Percentiles rank a stretch among this genome's conserved stretches.
phyloP scores from a whole-genome alignment of 202 grass and related monocot genomes.

The Hordeum pubiflorum region DNA sequence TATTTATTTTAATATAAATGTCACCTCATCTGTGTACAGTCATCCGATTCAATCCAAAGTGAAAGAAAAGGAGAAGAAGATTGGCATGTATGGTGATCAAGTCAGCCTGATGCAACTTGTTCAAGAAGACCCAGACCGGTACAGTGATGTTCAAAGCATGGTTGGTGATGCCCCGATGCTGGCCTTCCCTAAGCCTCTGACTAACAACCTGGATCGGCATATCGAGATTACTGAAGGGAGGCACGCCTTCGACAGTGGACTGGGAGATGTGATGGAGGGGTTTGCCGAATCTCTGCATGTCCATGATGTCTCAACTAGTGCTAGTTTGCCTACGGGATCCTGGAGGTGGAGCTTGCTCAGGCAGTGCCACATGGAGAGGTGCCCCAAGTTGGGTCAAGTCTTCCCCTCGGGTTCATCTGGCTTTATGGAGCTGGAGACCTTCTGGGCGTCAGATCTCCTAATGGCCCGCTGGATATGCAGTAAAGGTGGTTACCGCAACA shows the following conservation, averaged over 20 bases:
- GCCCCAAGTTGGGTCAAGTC: not conserved
- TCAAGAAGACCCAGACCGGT: too few species aligned
- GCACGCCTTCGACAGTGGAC: not conserved
- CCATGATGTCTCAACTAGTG: not conserved
- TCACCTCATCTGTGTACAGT: too few species aligned
- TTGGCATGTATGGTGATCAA: too few species aligned
- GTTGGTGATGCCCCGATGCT: not conserved
- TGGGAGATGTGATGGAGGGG: fast-evolving
- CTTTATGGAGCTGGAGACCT: fast-evolving
- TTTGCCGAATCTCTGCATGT: not conserved
- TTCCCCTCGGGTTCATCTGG: not conserved
- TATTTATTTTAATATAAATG: too few species aligned
- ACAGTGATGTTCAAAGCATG: not conserved
- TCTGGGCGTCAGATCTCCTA: not conserved
- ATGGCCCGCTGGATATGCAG: not conserved
- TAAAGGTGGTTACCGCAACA: fast-evolving
- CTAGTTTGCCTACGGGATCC: fast-evolving
- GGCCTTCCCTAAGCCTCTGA: not conserved
- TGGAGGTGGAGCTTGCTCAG: not conserved
- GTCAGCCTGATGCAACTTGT: too few species aligned
- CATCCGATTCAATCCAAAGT: too few species aligned
- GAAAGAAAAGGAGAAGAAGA: too few species aligned
- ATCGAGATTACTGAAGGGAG: not conserved
- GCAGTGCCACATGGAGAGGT: constrained; percentile 15
- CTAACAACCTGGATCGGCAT: not conserved